Evolutionary conservation across 2,329 filamentous ascomycete genomes (phyloP), one percentile per base, ranked within the genome.

Genomic region (Alternaria atra): DNA sequence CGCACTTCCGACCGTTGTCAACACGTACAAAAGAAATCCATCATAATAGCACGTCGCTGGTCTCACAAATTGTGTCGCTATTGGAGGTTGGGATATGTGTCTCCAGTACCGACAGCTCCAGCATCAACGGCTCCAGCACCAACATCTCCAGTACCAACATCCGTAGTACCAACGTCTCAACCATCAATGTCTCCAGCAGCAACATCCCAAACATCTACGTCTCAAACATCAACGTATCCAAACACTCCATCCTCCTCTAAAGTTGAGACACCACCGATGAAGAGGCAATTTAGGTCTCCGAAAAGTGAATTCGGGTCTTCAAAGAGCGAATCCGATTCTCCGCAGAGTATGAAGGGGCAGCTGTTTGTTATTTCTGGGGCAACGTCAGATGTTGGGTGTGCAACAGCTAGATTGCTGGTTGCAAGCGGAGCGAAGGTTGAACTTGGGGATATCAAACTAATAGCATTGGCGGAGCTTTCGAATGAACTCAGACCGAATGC

Each of bases 381-480:
- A n/a, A 58, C 56, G 15, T 68, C 64, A 42, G 58, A 61, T 5
- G 66, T 68, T 29, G 54, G 64, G 10, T 53, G 58, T 43, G 61
- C 55, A 34, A 65, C 62, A 5, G 37, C 58, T 48, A 43, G 6
- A 17, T 34, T 61, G 23, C 61, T 61, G 12, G 48, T 52, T 27
- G 17, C 32, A 20, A 57, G 39, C 34, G 60, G 55, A 7, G 55
- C 55, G 20, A 20, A 32, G 30, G 56, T 61, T 27, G 47, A 61
- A 7, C 52, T 66, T 17, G 60, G 55, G 10, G 58, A 64, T 35
- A 64, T 44, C 44, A 53, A 61, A 27, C 37, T 39, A 30, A 32
- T 46, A 17, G 60, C 54, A 35, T 59, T 73, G 55, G n/a, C 65
- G 63, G 59, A 58, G 9, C 34, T 71, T 7, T 57, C 58, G 35